Evolutionary conservation across 2,329 filamentous ascomycete genomes (phyloP), one percentile per base, ranked within the genome.

Genomic region (Hypoxylon sp.): DNA sequence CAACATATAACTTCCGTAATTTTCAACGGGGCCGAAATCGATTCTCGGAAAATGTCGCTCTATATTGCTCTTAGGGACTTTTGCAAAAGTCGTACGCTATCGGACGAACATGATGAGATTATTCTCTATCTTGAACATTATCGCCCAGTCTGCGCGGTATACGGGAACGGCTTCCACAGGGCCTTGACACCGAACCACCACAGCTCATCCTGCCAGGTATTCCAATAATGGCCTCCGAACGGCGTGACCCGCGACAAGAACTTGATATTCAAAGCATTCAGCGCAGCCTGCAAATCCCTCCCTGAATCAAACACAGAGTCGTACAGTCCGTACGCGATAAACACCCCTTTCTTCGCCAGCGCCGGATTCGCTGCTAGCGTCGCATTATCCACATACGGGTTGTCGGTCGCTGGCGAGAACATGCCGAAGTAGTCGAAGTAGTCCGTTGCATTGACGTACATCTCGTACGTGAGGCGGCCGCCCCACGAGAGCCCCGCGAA

Each of bases 361-460:
- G 57, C 69, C 14, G 72, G 71, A 53, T 74, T 74, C 17, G 42
- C 67, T 35, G 55, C 65, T 1, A 73, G 58, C 17, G 66, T 61
- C 27, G 49, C 58, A 13, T 62, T 63, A 40, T 70, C 66, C 6
- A 76, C 59, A 40, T 72, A 70, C 33, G 71, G 68, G 14, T 37
- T 13, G 11, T 51, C 55, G 4, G 73, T 73, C n/a, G 76, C 76
- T 11, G 73, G 72, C 49, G 76, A 77, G 66, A 77, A 77, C 69
- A 77, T 64, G 37, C 76, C 76, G 60, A 61, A 77, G 58, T 73
- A 77, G 68, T 70, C 67, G 58, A 77, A 77, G 66, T 65, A 70
- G 61, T 74, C 75, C 7, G 76, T 77, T 13, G 75, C 75, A 61
- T 77, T 76, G 62, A 76, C 70, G 64, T 72, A 75, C 76, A 77